Percentiles rank a stretch among this genome's conserved stretches.
These are phyloP conservation scores for Aspergillus calidoustus DNA, from an alignment of 2,329 filamentous ascomycete genomes.

Conservation along the genomic window DNA sequence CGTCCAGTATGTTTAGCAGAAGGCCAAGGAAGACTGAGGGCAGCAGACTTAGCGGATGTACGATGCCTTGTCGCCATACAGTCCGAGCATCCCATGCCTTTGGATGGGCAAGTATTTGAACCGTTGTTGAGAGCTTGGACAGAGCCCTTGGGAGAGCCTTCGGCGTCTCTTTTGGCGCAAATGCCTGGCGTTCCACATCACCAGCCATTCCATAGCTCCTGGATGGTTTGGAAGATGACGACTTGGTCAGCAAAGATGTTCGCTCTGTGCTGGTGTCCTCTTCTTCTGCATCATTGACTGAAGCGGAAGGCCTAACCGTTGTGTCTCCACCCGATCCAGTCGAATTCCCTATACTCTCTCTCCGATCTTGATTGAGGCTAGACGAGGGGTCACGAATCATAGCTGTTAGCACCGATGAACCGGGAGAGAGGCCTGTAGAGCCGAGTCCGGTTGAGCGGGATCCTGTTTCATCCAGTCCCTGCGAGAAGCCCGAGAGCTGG, in stretches of 20 bases:
- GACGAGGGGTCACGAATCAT: conserved; percentile 51
- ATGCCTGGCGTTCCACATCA: conserved; percentile 38
- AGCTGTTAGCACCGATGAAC: conserved; percentile 55
- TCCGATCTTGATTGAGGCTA: conserved; percentile 23
- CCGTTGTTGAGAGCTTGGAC: conserved; percentile 27
- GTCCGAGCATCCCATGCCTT: conserved; percentile 72
- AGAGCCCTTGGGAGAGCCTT: conserved; percentile 24
- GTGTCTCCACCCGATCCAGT: conserved; percentile 26
- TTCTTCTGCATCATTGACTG: conserved; percentile 3
- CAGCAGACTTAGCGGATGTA: conserved; percentile 71
- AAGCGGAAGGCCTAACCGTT: conserved; percentile 19
- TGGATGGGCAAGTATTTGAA: conserved; percentile 58
- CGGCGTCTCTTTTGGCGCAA: conserved; percentile 15
- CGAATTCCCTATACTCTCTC: conserved; percentile 5
- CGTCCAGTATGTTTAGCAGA: conserved; percentile 90
- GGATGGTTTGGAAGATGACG: conserved; percentile 32
- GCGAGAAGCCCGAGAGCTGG: conserved; percentile 24
- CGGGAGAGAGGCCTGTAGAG: conserved; percentile 30
- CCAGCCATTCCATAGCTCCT: conserved; percentile 36
- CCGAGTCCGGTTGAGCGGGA: conserved; percentile 4
- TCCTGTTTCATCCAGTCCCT: conserved; percentile 24
- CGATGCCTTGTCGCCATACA: conserved; percentile 67
- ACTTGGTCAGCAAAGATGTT: conserved; percentile 41
- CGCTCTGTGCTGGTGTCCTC: conserved; percentile 39
- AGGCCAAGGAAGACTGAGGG: conserved; percentile 88